Evolutionary conservation across 306 rosid species (phyloP).

Genomic region (Crotalaria pallida): DNA sequence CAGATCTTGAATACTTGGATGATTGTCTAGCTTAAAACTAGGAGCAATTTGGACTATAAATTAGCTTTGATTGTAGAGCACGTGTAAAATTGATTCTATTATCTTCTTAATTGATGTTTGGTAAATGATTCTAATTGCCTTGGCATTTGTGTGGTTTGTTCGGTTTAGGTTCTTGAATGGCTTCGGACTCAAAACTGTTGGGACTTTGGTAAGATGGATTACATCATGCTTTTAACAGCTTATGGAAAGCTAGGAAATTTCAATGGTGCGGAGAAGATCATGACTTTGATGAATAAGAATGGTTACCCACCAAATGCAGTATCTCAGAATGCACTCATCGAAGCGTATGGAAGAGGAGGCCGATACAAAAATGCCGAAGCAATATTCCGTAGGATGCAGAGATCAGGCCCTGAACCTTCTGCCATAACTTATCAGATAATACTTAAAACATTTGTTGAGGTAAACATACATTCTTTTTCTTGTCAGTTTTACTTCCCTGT

Average conservation of each 20-base stretch:
- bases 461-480: conserved; percentile 18
- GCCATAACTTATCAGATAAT: conserved; percentile 83
- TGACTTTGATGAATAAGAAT: conserved; percentile 65
- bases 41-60: background rate
- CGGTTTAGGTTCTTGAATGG: conserved; percentile 84
- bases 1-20: background rate
- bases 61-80: background rate
- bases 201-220: conserved; percentile 87
- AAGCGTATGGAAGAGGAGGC: conserved; percentile 89
- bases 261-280: conserved; percentile 67
- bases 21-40: background rate
- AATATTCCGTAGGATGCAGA: conserved; percentile 84
- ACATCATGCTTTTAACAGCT: conserved; percentile 84
- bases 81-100: background rate
- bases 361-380: conserved; percentile 81
- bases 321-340: conserved; percentile 94
- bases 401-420: conserved; percentile 89
- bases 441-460: conserved; percentile 79
- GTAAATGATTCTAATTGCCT: conserved; percentile 1
- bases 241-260: conserved; percentile 87
- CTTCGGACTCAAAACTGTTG: conserved; percentile 81
- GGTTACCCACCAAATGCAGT: conserved; percentile 69
- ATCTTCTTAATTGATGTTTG: background rate
- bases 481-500: background rate
- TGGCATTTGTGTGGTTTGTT: conserved; percentile 4